Evolutionary conservation across 2,329 filamentous ascomycete genomes (phyloP).

Genomic region (Cytospora schulzeri): DNA sequence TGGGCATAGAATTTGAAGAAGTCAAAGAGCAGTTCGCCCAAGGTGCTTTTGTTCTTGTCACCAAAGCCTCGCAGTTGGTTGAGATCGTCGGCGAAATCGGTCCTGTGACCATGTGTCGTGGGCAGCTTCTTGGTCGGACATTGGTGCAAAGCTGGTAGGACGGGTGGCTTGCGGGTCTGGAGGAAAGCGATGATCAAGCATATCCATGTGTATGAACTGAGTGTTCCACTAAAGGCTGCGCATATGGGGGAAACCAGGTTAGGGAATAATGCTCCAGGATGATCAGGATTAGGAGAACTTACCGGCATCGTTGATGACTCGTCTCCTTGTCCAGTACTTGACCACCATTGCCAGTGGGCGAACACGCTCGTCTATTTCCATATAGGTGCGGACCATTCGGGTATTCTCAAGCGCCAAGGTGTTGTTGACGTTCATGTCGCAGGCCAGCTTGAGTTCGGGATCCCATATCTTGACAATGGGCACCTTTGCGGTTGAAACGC

Average conservation of each 20-base stretch:
- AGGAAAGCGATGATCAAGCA: conserved; percentile 97
- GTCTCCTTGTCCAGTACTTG: conserved; percentile 93
- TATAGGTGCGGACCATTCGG: conserved; percentile 95
- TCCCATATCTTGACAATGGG: conserved; percentile 99
- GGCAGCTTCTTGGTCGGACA: conserved; percentile 63
- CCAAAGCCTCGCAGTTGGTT: conserved; percentile 75
- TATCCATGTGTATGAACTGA: conserved; percentile 99
- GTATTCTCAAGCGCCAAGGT: conserved; percentile 94
- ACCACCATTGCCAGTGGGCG: conserved; percentile 93
- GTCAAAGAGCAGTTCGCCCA: conserved; percentile 86
- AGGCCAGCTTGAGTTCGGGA: conserved; percentile 83
- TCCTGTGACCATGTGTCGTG: conserved; percentile 65
- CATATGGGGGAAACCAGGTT: conserved; percentile 11
- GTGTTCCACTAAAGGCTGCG: conserved; percentile 83
- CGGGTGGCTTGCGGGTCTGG: conserved; percentile 80
- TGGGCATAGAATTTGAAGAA: conserved; percentile 96
- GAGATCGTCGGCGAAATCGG: conserved; percentile 86
- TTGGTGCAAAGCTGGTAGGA: conserved; percentile 85
- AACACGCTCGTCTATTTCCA: conserved; percentile 88
- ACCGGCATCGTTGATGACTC: conserved; percentile 96
- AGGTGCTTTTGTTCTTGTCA: conserved; percentile 74
- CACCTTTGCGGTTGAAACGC: conserved; percentile 91
- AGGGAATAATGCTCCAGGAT: background rate
- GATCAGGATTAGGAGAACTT: conserved; percentile 41
- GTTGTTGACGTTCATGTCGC: conserved; percentile 99